A percentile compares a stretch with the other conserved stretches of the same genome.
These are phyloP conservation scores for Paralagenidium karlingii DNA, from an alignment of 352 stramenopile species.

Conservation along the genomic window DNA sequence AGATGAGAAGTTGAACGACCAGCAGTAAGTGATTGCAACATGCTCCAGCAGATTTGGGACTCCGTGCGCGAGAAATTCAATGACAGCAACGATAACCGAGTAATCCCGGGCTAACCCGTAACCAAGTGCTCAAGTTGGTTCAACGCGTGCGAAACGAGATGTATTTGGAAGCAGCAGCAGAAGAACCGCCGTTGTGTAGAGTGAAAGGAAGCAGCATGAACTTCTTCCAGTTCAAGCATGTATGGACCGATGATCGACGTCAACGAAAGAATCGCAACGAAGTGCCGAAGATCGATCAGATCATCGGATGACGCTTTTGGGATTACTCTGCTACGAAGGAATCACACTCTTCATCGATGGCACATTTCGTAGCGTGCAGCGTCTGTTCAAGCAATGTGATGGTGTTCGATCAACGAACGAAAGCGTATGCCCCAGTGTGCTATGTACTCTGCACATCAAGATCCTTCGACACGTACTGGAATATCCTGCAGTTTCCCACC, in stretches of 20 bases:
- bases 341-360: slow-evolving; percentile 14
- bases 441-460: slow-evolving; percentile 5
- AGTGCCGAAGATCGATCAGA: too few relatives aligned
- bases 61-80: too few relatives aligned
- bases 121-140: too few relatives aligned
- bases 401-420: slow-evolving; percentile 1
- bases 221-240: slow-evolving; percentile 14
- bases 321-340: slow-evolving; percentile 3
- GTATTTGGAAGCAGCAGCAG: too few relatives aligned
- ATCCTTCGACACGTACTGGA: slow-evolving; percentile 3
- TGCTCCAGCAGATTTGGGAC: too few relatives aligned
- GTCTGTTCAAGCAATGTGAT: slow-evolving; percentile 9
- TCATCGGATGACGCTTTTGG: slow-evolving; percentile 9
- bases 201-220: slow-evolving; percentile 2
- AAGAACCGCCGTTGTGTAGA: slow-evolving; percentile 2
- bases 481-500: slow-evolving; percentile 4
- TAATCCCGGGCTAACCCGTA: too few relatives aligned
- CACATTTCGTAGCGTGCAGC: slow-evolving; percentile 6
- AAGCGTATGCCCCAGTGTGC: slow-evolving; percentile 1
- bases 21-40: too few relatives aligned
- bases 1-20: too few relatives aligned
- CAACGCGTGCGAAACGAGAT: too few relatives aligned
- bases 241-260: slow-evolving; percentile 5
- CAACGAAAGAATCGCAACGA: neutral
- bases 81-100: too few relatives aligned